These are phyloP conservation scores for Botrytis galanthina DNA, from an alignment of 2,329 filamentous ascomycete species.

Conservation along the genomic window DNA sequence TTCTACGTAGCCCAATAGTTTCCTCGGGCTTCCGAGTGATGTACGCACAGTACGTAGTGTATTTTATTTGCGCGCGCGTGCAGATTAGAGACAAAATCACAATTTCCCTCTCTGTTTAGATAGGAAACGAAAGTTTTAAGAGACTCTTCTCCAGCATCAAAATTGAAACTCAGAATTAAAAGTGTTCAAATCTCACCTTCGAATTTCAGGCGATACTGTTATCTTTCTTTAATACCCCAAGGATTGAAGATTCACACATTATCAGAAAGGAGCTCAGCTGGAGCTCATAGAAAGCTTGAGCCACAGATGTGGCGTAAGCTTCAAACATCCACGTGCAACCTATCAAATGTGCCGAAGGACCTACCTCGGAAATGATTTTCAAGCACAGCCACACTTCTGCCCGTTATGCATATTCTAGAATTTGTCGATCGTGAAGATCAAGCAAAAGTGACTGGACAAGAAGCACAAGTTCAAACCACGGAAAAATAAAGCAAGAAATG, in stretches of 20 bases:
- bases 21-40: background rate
- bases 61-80: background rate
- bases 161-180: background rate
- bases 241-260: background rate
- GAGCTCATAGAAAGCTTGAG: background rate
- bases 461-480: background rate
- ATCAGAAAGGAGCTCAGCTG: conserved; percentile 5
- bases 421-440: conserved; percentile 1
- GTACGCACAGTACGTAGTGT: background rate
- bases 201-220: background rate
- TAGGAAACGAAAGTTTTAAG: background rate
- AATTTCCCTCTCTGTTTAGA: background rate
- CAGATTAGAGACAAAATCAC: background rate
- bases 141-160: background rate
- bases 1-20: background rate
- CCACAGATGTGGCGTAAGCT: background rate
- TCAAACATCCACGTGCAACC: background rate
- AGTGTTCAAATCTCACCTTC: background rate
- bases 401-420: background rate
- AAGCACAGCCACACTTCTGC: background rate
- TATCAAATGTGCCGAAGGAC: background rate
- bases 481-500: background rate
- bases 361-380: background rate
- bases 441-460: background rate
- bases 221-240: background rate